Evolutionary conservation across 2,329 filamentous ascomycete species (phyloP).

Genomic region (Orbilia quercus): DNA sequence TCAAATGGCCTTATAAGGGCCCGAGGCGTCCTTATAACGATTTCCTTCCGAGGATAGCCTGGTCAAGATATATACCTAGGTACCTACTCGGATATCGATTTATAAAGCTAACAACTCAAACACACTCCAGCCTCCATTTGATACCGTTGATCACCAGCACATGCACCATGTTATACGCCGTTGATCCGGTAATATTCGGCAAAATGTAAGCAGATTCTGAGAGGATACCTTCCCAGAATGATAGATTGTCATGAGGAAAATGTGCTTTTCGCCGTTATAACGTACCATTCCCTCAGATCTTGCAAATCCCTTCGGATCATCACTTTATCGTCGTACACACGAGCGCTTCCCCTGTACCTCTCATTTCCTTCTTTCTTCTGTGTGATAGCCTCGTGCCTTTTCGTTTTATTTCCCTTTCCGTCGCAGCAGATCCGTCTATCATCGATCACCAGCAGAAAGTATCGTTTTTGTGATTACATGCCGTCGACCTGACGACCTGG

Average conservation of each 20-base stretch:
- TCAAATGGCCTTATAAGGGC: slow-evolving; percentile 48
- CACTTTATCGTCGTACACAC: slow-evolving; percentile 4
- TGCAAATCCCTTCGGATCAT: slow-evolving; percentile 19
- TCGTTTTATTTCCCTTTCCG: too few relatives aligned
- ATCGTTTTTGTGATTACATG: neutral
- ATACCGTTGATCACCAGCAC: slow-evolving; percentile 35
- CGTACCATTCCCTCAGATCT: neutral
- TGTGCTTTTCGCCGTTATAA: slow-evolving; percentile 37
- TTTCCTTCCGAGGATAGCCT: too few relatives aligned
- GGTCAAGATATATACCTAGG: neutral
- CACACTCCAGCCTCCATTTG: slow-evolving; percentile 16
- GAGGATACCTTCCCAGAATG: slow-evolving; percentile 40
- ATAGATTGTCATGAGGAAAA: slow-evolving; percentile 47
- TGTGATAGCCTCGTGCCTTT: slow-evolving; percentile 24
- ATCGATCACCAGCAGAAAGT: neutral
- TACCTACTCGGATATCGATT: too few relatives aligned
- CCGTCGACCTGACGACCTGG: slow-evolving; percentile 3
- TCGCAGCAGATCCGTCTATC: slow-evolving; percentile 24
- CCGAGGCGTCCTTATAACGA: slow-evolving; percentile 9
- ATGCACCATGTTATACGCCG: slow-evolving; percentile 18
- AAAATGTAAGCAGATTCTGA: slow-evolving; percentile 37
- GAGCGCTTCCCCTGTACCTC: neutral
- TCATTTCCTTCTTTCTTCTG: neutral
- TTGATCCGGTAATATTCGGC: slow-evolving; percentile 28
- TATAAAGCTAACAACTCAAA: slow-evolving; percentile 51